These are phyloP conservation scores for Lichtheimia ornata DNA, from an alignment of 371 early-diverging fungal species.

Conservation along the genomic window DNA sequence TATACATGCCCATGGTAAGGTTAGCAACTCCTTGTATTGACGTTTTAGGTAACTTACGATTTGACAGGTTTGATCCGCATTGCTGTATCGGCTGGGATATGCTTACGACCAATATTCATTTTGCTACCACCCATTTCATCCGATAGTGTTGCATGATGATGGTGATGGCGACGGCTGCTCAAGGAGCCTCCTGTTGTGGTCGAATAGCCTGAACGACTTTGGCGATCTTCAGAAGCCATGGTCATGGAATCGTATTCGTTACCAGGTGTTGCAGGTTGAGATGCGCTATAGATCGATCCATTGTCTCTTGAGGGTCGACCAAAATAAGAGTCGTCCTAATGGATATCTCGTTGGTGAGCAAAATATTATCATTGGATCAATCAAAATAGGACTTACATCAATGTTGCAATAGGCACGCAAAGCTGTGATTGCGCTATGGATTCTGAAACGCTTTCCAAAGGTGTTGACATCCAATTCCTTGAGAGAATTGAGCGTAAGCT, in stretches of 20 bases:
- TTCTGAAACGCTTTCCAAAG: slow-evolving; percentile 63
- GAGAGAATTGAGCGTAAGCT: slow-evolving; percentile 53
- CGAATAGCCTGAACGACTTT: too few relatives aligned
- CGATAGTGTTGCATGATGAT: background rate
- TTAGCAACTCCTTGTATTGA: background rate
- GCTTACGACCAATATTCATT: slow-evolving; percentile 9
- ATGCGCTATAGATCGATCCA: too few relatives aligned
- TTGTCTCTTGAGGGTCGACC: too few relatives aligned
- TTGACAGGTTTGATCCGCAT: background rate
- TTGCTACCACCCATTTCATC: background rate
- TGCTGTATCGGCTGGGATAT: slow-evolving; percentile 5
- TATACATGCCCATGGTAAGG: background rate
- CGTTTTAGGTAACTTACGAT: background rate
- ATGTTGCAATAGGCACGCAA: slow-evolving; percentile 22
- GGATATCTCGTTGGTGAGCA: background rate
- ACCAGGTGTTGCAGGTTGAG: too few relatives aligned
- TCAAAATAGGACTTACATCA: slow-evolving; percentile 4
- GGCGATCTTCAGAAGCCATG: background rate
- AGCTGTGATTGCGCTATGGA: slow-evolving; percentile 57
- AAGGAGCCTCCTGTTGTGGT: background rate
- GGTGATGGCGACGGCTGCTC: too few relatives aligned
- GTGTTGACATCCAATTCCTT: slow-evolving; percentile 61
- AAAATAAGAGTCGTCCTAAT: too few relatives aligned
- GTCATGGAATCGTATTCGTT: slow-evolving; percentile 5
- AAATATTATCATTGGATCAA: background rate